phyloP scores from a whole-genome alignment of 2,329 filamentous ascomycete genomes.

The Anisogramma anomala region DNA sequence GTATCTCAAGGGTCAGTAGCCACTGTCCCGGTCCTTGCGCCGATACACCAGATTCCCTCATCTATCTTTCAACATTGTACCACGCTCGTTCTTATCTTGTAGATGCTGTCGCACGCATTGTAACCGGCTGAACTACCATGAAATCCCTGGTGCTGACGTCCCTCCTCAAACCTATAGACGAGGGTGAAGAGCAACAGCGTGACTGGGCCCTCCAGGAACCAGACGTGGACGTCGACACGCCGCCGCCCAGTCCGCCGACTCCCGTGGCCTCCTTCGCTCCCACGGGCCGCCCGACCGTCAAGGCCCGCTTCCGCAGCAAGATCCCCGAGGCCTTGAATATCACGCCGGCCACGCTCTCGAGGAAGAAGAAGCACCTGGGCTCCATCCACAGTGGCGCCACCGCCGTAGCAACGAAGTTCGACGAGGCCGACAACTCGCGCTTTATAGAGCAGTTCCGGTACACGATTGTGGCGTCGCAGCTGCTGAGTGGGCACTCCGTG shows the following conservation, averaged over 20 bases:
- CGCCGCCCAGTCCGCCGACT: constrained; percentile 31
- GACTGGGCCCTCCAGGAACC: constrained; percentile 35
- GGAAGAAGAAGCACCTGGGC: constrained; percentile 19
- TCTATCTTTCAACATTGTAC: constrained; percentile 1
- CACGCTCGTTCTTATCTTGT: neutral
- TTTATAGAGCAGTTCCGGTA: constrained; percentile 93
- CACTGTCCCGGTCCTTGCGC: constrained; percentile 1
- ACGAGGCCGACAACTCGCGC: constrained; percentile 65
- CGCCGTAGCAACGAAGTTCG: constrained; percentile 60
- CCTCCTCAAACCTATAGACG: constrained; percentile 26
- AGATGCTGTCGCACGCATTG: neutral
- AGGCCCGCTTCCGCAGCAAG: constrained; percentile 40
- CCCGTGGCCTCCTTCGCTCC: constrained; percentile 40
- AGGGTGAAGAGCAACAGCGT: constrained; percentile 37
- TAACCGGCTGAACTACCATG: constrained; percentile 6
- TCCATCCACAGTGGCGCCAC: constrained; percentile 28
- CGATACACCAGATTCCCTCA: neutral
- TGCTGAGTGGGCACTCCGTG: constrained; percentile 61
- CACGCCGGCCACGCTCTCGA: constrained; percentile 29
- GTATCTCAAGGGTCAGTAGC: constrained; percentile 68
- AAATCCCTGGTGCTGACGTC: constrained; percentile 15
- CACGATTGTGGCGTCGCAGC: constrained; percentile 80
- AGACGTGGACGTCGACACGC: constrained; percentile 29
- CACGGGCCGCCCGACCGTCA: constrained; percentile 42
- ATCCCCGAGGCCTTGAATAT: constrained; percentile 33